Base-by-base conservation (phyloP, 768 basidiomycete species). In the Baorangia bicolor region DNA sequence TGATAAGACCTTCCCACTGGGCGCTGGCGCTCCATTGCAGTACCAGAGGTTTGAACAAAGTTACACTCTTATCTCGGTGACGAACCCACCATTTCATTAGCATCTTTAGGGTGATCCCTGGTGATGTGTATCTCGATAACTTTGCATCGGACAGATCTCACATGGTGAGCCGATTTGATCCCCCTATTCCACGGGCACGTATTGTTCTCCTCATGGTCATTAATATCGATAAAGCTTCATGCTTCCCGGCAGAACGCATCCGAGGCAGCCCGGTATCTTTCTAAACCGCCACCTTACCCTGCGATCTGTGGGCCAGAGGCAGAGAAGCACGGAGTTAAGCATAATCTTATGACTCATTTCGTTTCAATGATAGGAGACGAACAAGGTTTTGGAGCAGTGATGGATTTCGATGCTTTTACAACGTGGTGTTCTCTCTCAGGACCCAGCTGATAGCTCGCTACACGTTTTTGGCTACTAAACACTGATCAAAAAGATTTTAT, bases 121-220 rank as follows among this genome's bases (percentile, higher is more conserved):
- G 78, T 18, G 56, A 68, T 31, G 67, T 69, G 13, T 88, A 77
- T 64, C 68, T 88, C 40, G 72, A 81, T 58, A 64, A 81, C 62
- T 89, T 90, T 72, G 85, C 87, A 11, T 89, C 87, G 20, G 86
- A 90, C 68, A 76, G 88, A 64, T 86, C 87, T 51, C 88, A 90
- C 69, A 90, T 90, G 87, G 86, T 86, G 59, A 65, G 60, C 44
- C 39, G 44, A 48, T 35, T 56, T 51, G 58, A 30, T 57, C 41
- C 55, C 37, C 49, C 46, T 51, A 41, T 54, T 58, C 49, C 63
- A 50, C 41, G 57, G 51, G 34, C 52, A 14, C 35, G 20, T 34
- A 37, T 23, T 31, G 35, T 33, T 23, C 7, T 34, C 25, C 44
- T 40, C 50, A 28, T 49, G 33, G 38, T 47, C 33, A 38, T 42